Conservation (phyloP, 2,329 filamentous ascomycete species). For the Arthrocladium fulminans region DNA sequence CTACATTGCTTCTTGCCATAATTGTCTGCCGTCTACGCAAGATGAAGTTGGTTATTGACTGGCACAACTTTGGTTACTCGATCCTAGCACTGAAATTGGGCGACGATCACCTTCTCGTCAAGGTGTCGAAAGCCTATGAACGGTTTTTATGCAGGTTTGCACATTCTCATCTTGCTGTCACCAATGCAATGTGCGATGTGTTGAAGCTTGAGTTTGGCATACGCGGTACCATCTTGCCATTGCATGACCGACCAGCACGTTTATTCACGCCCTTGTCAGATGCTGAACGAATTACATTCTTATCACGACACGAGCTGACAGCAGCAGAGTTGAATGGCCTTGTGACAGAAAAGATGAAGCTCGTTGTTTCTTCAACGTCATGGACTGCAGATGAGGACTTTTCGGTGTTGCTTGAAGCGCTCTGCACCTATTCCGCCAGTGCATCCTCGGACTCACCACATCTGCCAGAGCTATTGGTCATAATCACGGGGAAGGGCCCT, state of each 20-base stretch:
- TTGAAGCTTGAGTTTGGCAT: constrained; percentile 60
- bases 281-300: constrained; percentile 48
- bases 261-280: constrained; percentile 65
- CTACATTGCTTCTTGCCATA: constrained; percentile 69
- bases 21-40: constrained; percentile 66
- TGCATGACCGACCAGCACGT: constrained; percentile 78
- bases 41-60: constrained; percentile 81
- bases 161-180: constrained; percentile 74
- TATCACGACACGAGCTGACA: constrained; percentile 58
- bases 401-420: constrained; percentile 70
- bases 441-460: constrained; percentile 36
- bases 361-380: constrained; percentile 87
- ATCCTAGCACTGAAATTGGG: constrained; percentile 67
- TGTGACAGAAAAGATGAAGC: constrained; percentile 48
- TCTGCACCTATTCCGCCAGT: constrained; percentile 61
- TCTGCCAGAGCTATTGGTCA: constrained; percentile 63
- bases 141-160: constrained; percentile 58
- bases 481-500: constrained; percentile 92
- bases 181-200: constrained; percentile 73
- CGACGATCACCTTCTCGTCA: constrained; percentile 62
- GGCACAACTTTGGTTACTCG: constrained; percentile 98
- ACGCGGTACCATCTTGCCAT: constrained; percentile 54
- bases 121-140: constrained; percentile 70
- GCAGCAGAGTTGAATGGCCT: constrained; percentile 51
- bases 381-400: constrained; percentile 99